A percentile compares a stretch with the other conserved stretches of the same genome.
Evolutionary conservation across 2,329 filamentous ascomycete species (phyloP).

Genomic region (Epicoccum sorghinum): DNA sequence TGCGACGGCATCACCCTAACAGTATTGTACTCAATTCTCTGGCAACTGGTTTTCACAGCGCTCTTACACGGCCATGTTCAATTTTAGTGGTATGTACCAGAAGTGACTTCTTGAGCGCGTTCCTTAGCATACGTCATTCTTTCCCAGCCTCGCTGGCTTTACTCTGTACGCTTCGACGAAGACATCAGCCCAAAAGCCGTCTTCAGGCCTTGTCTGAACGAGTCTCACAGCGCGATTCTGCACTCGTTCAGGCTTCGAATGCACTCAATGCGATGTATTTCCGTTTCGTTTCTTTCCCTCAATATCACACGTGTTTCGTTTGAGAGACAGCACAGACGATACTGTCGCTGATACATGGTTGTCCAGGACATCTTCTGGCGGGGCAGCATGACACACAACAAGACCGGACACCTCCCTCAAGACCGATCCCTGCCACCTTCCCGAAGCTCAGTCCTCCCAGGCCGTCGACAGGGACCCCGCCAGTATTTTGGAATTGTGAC

Average conservation of each 20-base stretch:
- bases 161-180: not conserved
- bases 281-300: constrained; percentile 22
- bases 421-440: constrained; percentile 59
- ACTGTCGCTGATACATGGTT: constrained; percentile 37
- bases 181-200: not conserved
- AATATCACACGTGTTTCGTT: constrained; percentile 39
- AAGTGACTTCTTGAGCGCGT: constrained; percentile 2
- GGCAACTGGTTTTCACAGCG: not conserved
- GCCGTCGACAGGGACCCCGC: constrained; percentile 31
- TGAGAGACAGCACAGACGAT: constrained; percentile 32
- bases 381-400: constrained; percentile 48
- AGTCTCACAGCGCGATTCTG: not conserved
- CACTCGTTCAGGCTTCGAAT: constrained; percentile 8
- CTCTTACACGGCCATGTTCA: constrained; percentile 39
- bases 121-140: constrained; percentile 12
- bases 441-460: constrained; percentile 53
- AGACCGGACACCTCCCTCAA: constrained; percentile 55
- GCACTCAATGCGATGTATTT: constrained; percentile 22
- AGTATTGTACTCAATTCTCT: not conserved
- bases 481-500: constrained; percentile 42
- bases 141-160: constrained; percentile 1
- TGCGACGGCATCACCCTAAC: constrained; percentile 7
- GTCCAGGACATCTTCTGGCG: constrained; percentile 45
- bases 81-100: constrained; percentile 44
- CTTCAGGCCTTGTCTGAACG: not conserved